Percentiles rank a stretch among this genome's conserved stretches.
Conservation (phyloP, 2,329 filamentous ascomycete species). For the Pseudocercospora crystallina region DNA sequence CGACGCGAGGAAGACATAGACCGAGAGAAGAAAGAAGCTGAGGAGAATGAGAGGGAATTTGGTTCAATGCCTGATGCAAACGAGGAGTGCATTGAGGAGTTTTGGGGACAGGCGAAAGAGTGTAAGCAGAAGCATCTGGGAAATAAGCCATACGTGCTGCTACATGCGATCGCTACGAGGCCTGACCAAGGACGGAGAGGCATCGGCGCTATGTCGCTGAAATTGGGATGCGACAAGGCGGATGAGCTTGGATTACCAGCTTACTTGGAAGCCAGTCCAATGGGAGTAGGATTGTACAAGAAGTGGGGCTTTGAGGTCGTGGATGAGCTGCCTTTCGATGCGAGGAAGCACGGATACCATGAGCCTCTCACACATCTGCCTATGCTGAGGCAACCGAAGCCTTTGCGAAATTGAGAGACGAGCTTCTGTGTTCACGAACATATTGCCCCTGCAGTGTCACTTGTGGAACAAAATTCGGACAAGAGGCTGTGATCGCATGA, state of each 20-base stretch:
- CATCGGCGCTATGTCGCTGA: conserved; percentile 38
- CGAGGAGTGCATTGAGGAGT: conserved; percentile 22
- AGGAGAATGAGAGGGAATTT: conserved; percentile 20
- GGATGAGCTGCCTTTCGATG: conserved; percentile 30
- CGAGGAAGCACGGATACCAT: conserved; percentile 25
- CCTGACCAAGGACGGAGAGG: conserved; percentile 43
- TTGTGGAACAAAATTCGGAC: too few species aligned
- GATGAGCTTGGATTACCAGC: conserved; percentile 39
- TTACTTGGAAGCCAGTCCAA: conserved; percentile 43
- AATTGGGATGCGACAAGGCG: conserved; percentile 42
- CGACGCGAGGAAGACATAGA: conserved; percentile 30
- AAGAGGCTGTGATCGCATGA: too few species aligned
- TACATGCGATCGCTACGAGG: conserved; percentile 37
- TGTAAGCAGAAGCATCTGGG: conserved; percentile 29
- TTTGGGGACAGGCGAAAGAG: conserved; percentile 17
- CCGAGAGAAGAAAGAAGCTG: conserved; percentile 23
- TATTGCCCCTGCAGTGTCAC: too few species aligned
- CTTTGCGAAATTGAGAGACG: background rate
- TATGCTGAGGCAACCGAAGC: conserved; percentile 28
- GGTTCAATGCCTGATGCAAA: conserved; percentile 22
- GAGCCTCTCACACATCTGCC: conserved; percentile 28
- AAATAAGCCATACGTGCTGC: conserved; percentile 26
- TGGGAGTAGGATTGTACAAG: conserved; percentile 42
- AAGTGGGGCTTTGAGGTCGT: conserved; percentile 36
- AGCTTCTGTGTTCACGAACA: too few species aligned